phyloP scores from a whole-genome alignment of 2,329 filamentous ascomycete genomes.

The Westerdykella ornata region DNA sequence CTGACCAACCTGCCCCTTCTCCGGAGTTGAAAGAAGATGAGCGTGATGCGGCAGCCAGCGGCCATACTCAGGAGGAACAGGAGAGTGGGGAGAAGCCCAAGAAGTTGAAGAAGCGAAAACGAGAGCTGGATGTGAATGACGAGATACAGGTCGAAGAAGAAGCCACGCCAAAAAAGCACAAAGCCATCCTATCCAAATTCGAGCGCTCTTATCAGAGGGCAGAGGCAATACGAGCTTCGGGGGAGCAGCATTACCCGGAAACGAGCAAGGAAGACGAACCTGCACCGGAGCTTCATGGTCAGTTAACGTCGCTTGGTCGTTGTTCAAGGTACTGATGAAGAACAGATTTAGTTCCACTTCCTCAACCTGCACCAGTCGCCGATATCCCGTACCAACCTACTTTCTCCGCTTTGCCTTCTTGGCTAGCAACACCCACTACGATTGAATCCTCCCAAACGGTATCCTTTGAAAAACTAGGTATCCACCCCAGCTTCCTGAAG shows the following conservation, averaged over 20 bases:
- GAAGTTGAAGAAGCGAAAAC: slow-evolving; percentile 34
- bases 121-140: slow-evolving; percentile 19
- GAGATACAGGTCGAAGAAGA: slow-evolving; percentile 19
- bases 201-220: slow-evolving; percentile 36
- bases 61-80: slow-evolving; percentile 24
- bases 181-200: slow-evolving; percentile 41
- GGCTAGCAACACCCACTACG: slow-evolving; percentile 70
- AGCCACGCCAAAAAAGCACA: slow-evolving; percentile 30
- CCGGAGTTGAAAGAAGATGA: slow-evolving; percentile 15
- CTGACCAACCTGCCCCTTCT: slow-evolving; percentile 7
- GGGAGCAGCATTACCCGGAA: slow-evolving; percentile 11
- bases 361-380: slow-evolving; percentile 62
- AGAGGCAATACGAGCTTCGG: slow-evolving; percentile 10
- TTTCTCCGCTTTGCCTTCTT: slow-evolving; percentile 73
- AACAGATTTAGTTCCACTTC: slow-evolving; percentile 66
- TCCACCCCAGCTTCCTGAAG: slow-evolving; percentile 54
- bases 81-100: slow-evolving; percentile 36
- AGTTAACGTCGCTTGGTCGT: background rate
- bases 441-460: slow-evolving; percentile 55
- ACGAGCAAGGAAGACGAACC: slow-evolving; percentile 13
- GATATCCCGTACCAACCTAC: slow-evolving; percentile 54
- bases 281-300: slow-evolving; percentile 48
- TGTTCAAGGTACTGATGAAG: slow-evolving; percentile 1
- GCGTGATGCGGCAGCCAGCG: slow-evolving; percentile 7
- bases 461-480: slow-evolving; percentile 59